Base-by-base conservation (phyloP, 1,284 basidiomycete genomes). In the Cryptococcus hybrid region DNA sequence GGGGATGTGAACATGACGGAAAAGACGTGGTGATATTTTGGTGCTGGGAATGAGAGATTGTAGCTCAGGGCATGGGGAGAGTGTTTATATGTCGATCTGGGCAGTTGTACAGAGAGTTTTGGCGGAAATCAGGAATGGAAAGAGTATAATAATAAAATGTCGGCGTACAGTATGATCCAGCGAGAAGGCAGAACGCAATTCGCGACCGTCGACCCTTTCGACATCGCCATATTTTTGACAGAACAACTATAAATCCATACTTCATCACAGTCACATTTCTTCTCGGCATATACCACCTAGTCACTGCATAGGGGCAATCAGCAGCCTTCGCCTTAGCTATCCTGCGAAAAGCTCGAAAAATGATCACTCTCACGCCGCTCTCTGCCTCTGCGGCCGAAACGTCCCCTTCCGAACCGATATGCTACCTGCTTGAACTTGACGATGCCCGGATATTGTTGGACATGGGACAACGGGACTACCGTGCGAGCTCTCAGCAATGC, bases 341-440 rank as follows among this genome's bases (percentile, higher is more conserved):
- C 30, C 30, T 30, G 30, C 4, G 30, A 30, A 4, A 30, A 30
- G 30, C 30, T 30, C 30, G 30, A 30, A 30, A 51, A 34, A 94
- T 94, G 91, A 91, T 95, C 79, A 93, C 89, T 38, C 91, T 95
- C 76, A 92, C 88, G n/a, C 89, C 91, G 1, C 80, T 94, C 44
- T 88, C 90, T 35, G 89, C 92, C 39, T 86, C 90, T 50, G 89
- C 90, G 44, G 83, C 84, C 53, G 85, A 87, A 2, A 70, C 76
- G 0, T 82, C 85, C 1, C 80, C 82, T 53, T 84, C 85, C 5
- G 71, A 75, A 52, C 78, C 79, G 18, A 65, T 79, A 47, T 78
- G 74, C 36, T 98, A 97, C 77, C 81, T 98, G 44, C 84, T 99
- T 24, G 89, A 98, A 74, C 86, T 99, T 57, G 96, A 99, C 81